Conservation (phyloP, 768 basidiomycete species). For the Suillus luteus region DNA sequence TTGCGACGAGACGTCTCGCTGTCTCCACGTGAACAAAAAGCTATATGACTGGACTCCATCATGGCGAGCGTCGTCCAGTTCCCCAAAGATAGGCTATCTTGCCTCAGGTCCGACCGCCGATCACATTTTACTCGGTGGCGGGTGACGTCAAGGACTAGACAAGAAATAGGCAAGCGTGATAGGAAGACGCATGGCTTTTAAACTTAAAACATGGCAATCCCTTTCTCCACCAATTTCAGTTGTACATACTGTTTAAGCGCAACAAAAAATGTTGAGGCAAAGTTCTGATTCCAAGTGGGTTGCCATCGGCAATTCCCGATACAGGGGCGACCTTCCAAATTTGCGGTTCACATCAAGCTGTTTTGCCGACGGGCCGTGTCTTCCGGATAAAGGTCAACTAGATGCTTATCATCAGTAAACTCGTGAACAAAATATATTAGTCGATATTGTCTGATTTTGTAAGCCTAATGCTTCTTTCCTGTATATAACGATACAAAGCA, state of each 20-base stretch:
- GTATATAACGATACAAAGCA: too few species aligned
- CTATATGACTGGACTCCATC: background rate
- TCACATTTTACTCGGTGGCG: background rate
- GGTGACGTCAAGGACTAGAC: background rate
- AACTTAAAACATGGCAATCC: background rate
- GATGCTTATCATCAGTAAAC: too few species aligned
- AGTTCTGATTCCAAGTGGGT: background rate
- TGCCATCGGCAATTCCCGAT: too few species aligned
- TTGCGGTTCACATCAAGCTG: background rate
- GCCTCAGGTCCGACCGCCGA: conserved; percentile 9
- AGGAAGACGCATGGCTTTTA: background rate
- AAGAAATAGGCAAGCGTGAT: conserved; percentile 1
- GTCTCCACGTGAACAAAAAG: background rate
- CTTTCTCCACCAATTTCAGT: background rate
- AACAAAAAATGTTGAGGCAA: conserved; percentile 4
- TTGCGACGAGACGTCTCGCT: background rate
- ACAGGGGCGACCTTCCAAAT: background rate
- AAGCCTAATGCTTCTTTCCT: too few species aligned
- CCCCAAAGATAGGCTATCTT: conserved; percentile 7
- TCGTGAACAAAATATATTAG: too few species aligned
- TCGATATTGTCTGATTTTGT: too few species aligned
- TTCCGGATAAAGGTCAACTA: conserved; percentile 1
- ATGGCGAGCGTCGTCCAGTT: background rate
- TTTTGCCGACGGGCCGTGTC: conserved; percentile 5
- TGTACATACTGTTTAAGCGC: background rate